Conservation (phyloP, 371 early-diverging fungal genomes). For the Nematocida parisii region DNA sequence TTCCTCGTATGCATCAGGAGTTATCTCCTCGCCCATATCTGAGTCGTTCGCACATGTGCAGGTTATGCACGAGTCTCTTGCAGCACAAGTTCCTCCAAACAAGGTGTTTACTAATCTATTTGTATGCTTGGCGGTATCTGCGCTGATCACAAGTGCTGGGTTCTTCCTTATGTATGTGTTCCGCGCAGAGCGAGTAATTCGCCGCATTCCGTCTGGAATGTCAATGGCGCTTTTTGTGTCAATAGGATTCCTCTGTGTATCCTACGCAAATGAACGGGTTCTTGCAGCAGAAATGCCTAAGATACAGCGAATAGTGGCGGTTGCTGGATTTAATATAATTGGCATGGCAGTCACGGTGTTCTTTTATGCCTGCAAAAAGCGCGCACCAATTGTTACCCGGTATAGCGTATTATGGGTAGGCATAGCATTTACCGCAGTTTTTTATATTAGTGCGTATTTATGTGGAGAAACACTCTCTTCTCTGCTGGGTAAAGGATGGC, state of each 20-base stretch:
- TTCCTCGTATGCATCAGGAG: slow-evolving; percentile 23
- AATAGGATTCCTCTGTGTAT: slow-evolving; percentile 19
- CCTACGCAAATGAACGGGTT: slow-evolving; percentile 46
- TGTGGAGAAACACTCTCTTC: neutral
- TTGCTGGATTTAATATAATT: slow-evolving; percentile 12
- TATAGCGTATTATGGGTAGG: slow-evolving; percentile 28
- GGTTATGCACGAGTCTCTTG: slow-evolving; percentile 5
- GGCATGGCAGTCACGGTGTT: neutral
- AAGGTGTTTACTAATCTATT: slow-evolving; percentile 10
- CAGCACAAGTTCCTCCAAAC: neutral
- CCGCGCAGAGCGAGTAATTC: slow-evolving; percentile 22
- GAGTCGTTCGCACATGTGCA: slow-evolving; percentile 19
- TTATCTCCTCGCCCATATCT: slow-evolving; percentile 44
- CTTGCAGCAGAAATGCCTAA: neutral
- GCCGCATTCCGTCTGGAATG: slow-evolving; percentile 15
- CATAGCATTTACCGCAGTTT: neutral
- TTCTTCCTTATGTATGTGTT: slow-evolving; percentile 4
- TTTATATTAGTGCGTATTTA: neutral
- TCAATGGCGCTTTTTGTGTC: slow-evolving; percentile 38
- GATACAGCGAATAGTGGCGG: neutral
- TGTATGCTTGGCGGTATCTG: slow-evolving; percentile 5
- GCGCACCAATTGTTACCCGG: neutral
- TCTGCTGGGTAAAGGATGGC: slow-evolving; percentile 23
- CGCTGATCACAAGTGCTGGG: slow-evolving; percentile 30
- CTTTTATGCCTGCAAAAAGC: neutral